Evolutionary conservation across 2,329 filamentous ascomycete species (phyloP).

Genomic region (Hansfordia pulvinata): DNA sequence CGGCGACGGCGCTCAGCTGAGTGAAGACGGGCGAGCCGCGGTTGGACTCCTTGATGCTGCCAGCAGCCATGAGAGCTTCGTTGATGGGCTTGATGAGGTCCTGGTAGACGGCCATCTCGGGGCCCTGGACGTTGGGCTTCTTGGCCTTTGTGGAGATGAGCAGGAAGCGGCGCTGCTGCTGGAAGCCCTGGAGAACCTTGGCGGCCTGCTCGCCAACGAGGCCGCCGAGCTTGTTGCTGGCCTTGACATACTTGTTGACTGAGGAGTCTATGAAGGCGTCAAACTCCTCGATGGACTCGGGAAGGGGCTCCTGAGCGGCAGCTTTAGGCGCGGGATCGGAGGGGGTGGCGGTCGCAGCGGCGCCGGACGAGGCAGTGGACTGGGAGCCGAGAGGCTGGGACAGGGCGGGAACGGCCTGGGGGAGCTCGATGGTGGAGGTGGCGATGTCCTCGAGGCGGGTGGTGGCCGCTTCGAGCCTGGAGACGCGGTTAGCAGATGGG

Average conservation of each 20-base stretch:
- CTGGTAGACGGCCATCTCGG: constrained; percentile 52
- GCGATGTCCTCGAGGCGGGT: constrained; percentile 95
- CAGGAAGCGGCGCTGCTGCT: constrained; percentile 76
- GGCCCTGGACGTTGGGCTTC: constrained; percentile 60
- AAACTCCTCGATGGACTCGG: constrained; percentile 76
- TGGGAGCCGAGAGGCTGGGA: constrained; percentile 23
- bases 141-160: constrained; percentile 81
- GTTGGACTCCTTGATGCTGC: constrained; percentile 70
- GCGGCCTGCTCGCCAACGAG: constrained; percentile 63
- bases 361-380: constrained; percentile 28
- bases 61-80: constrained; percentile 64
- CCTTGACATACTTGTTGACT: constrained; percentile 63
- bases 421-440: constrained; percentile 52
- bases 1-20: constrained; percentile 75
- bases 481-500: constrained; percentile 32
- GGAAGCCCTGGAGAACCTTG: constrained; percentile 52
- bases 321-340: constrained; percentile 18
- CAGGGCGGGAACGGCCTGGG: constrained; percentile 33
- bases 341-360: constrained; percentile 8
- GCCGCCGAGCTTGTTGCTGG: constrained; percentile 67
- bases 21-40: constrained; percentile 62
- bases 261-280: constrained; percentile 63
- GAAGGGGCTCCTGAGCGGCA: constrained; percentile 41
- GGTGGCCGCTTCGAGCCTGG: constrained; percentile 90
- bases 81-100: constrained; percentile 80